Percentiles rank a stretch among this genome's conserved stretches.
Conservation (phyloP, 164 flowering plant species). For the Saururus chinensis region DNA sequence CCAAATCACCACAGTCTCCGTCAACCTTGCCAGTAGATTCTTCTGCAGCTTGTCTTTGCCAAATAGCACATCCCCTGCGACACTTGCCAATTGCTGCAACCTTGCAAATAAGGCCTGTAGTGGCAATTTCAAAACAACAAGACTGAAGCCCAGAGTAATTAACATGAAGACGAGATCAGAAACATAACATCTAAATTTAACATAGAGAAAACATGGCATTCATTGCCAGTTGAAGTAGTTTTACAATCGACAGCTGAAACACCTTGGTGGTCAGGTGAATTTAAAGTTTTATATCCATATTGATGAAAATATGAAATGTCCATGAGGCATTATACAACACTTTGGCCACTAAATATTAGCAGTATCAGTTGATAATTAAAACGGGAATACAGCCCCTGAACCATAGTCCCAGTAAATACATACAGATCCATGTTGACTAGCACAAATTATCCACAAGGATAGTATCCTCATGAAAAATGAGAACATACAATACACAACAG, state of each 20-base stretch:
- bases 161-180: neutral
- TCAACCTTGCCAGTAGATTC: constrained; percentile 78
- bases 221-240: neutral
- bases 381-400: no score
- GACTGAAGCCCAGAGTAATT: neutral
- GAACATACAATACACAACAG: neutral
- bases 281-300: no score
- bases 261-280: neutral
- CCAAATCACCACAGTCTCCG: constrained; percentile 92
- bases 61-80: constrained; percentile 81
- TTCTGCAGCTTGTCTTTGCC: constrained; percentile 91
- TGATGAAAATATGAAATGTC: no score
- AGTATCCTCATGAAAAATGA: no score
- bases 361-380: no score
- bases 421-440: no score
- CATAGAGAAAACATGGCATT: neutral
- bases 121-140: neutral
- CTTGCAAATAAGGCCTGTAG: constrained; percentile 81
- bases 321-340: no score
- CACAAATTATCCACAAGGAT: no score
- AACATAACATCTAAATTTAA: no score
- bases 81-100: constrained; percentile 84
- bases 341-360: no score
- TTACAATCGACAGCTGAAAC: neutral
- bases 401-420: no score